Percentiles rank a stretch among this genome's conserved stretches.
phyloP scores from a whole-genome alignment of 208 protist species.

The Leishmania tarentolae region DNA sequence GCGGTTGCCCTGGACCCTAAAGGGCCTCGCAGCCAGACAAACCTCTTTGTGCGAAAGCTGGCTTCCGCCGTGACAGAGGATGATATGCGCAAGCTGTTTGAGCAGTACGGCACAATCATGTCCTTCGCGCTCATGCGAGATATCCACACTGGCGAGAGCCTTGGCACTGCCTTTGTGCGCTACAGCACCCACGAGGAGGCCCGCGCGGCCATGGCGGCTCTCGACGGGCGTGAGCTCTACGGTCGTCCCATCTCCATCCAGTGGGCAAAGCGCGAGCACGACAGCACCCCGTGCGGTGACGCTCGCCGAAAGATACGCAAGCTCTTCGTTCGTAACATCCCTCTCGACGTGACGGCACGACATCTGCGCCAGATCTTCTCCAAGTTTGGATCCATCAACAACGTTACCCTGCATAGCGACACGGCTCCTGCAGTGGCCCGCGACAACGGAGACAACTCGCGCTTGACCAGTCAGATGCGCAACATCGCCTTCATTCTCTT shows the following conservation, averaged over 20 bases:
- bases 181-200: slow-evolving; percentile 72
- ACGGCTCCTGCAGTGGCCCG: slow-evolving; percentile 41
- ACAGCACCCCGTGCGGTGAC: slow-evolving; percentile 71
- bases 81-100: slow-evolving; percentile 59
- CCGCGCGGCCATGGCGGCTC: slow-evolving; percentile 44
- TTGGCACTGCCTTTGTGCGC: slow-evolving; percentile 87
- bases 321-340: slow-evolving; percentile 88
- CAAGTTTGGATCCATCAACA: slow-evolving; percentile 55
- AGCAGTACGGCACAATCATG: slow-evolving; percentile 62
- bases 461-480: slow-evolving; percentile 26
- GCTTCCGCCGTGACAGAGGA: slow-evolving; percentile 56
- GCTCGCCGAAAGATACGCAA: slow-evolving; percentile 71
- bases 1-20: slow-evolving; percentile 54
- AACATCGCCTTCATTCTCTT: slow-evolving; percentile 85
- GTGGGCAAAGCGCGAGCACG: slow-evolving; percentile 84
- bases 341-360: slow-evolving; percentile 47
- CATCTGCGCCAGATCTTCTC: slow-evolving; percentile 52
- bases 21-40: slow-evolving; percentile 69
- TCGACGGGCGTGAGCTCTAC: slow-evolving; percentile 54
- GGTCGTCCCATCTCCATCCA: slow-evolving; percentile 70
- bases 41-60: slow-evolving; percentile 83
- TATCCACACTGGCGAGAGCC: slow-evolving; percentile 83
- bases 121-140: slow-evolving; percentile 78
- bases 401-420: slow-evolving; percentile 71
- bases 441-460: slow-evolving; percentile 10